Conservation (phyloP, 2,329 filamentous ascomycete genomes). For the Colletotrichum agaves region DNA sequence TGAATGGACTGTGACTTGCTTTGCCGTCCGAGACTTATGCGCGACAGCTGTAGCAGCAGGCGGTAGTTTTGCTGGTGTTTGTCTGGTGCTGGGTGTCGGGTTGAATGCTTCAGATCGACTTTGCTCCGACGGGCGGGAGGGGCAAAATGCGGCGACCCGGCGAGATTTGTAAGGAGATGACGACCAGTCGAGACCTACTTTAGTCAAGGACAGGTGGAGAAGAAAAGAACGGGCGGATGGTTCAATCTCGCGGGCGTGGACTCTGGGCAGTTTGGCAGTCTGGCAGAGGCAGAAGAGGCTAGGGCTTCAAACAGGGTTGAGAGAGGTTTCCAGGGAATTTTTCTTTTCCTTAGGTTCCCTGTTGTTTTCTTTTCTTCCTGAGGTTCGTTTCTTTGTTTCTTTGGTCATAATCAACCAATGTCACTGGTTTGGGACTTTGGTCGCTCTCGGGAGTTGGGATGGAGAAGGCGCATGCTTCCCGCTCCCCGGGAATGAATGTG, state of each 20-base stretch:
- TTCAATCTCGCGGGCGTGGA: constrained; percentile 19
- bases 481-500: constrained; percentile 9
- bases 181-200: constrained; percentile 1
- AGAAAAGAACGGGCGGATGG: constrained; percentile 3
- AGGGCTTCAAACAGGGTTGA: neutral
- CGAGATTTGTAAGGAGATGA: constrained; percentile 31
- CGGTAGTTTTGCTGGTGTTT: neutral
- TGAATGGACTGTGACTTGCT: neutral
- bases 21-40: neutral
- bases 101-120: constrained; percentile 18
- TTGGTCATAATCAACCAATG: neutral
- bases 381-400: neutral
- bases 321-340: constrained; percentile 12
- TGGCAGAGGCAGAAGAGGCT: neutral
- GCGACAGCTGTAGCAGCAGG: constrained; percentile 3
- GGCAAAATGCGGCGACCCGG: constrained; percentile 33
- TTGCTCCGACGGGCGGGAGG: constrained; percentile 20
- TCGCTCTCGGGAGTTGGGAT: constrained; percentile 18
- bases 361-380: neutral
- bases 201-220: constrained; percentile 6
- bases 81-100: neutral
- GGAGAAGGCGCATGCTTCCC: constrained; percentile 10
- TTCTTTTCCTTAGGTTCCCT: constrained; percentile 4
- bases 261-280: neutral
- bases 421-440: neutral